Percentiles rank a stretch among this genome's conserved stretches.
Conservation (phyloP, 2,329 filamentous ascomycete species). For the Cercospora brassicicola region DNA sequence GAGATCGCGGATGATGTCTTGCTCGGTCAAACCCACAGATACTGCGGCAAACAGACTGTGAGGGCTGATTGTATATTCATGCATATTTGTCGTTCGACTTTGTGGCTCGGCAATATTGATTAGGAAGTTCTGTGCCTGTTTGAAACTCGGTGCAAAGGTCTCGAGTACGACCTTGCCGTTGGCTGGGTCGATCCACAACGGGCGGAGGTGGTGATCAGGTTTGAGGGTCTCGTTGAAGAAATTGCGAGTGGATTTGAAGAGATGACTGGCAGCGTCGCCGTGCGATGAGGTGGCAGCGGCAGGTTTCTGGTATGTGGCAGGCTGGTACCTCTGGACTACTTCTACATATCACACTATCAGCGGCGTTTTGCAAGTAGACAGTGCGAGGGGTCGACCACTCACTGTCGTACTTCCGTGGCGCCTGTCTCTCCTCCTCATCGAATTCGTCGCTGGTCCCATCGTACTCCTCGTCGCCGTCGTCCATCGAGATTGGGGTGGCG, state of each 20-base stretch:
- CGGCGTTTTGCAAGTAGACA: conserved; percentile 26
- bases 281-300: conserved; percentile 34
- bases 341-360: conserved; percentile 26
- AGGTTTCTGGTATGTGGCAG: conserved; percentile 52
- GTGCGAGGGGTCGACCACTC: conserved; percentile 26
- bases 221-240: conserved; percentile 82
- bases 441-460: conserved; percentile 49
- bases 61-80: conserved; percentile 88
- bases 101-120: conserved; percentile 94
- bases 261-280: conserved; percentile 56
- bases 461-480: conserved; percentile 61
- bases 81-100: conserved; percentile 83
- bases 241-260: conserved; percentile 64
- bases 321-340: conserved; percentile 56
- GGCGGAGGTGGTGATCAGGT: conserved; percentile 82
- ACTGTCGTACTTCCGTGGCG: conserved; percentile 44
- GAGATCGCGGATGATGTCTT: conserved; percentile 86
- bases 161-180: conserved; percentile 88
- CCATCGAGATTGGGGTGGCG: conserved; percentile 49
- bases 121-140: conserved; percentile 87
- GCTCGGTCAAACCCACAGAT: conserved; percentile 84
- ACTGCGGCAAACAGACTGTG: conserved; percentile 95
- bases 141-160: conserved; percentile 85
- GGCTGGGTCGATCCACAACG: conserved; percentile 88
- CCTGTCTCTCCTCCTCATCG: conserved; percentile 33